Base-by-base conservation (phyloP, 208 protist species). In the Leishmania tarentolae region DNA sequence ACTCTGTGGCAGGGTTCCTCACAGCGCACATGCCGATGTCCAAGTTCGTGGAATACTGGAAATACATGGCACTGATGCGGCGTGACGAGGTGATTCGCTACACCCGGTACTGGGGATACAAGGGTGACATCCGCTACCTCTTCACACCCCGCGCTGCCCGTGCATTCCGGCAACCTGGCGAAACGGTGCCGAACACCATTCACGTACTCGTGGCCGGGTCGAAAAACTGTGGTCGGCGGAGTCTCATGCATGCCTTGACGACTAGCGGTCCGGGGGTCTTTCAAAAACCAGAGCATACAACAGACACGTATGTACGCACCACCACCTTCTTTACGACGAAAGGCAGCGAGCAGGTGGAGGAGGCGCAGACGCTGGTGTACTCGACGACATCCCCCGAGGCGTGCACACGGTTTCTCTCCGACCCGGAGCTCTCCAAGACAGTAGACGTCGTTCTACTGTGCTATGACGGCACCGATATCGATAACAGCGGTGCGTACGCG, bases 11-110 rank as follows among this genome's bases (percentile, higher is more conserved):
- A 59, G 92, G 95, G 19, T 90, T 98, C 42, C 73, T 83, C 24
- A 84, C 63, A 28, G 77, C 65, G 73, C 40, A 65, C 42, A 83
- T 97, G 21, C 87, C 95, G 40, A 70, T 95, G 53, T 90, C 92
- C 70, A 85, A 82, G 65, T 98, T 97, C 79, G 89, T 98, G 15
- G 92, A 94, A 82, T 91, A 92, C 72, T 98, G 95, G 93, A 96
- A 96, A 80, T 96, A 95, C 84, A 88, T 97, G 86, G 93, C 92
- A 15, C 81, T 96, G 59, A 63, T 90, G 73, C 84, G 85, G 17
- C 88, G 87, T 28, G 91, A 95, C 40, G 79, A 87, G 31, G 92
- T 98, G 50, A 90, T 96, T 69, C 91, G 89, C 61, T 98, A 97
- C 76, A 92, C 95, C 3, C 87, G 92, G 9, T 95, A 91, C 81